Percentiles rank a stretch among this genome's conserved stretches.
These are phyloP conservation scores for Lachnellula hyalina DNA, from an alignment of 2,329 filamentous ascomycete genomes.

Conservation along the genomic window DNA sequence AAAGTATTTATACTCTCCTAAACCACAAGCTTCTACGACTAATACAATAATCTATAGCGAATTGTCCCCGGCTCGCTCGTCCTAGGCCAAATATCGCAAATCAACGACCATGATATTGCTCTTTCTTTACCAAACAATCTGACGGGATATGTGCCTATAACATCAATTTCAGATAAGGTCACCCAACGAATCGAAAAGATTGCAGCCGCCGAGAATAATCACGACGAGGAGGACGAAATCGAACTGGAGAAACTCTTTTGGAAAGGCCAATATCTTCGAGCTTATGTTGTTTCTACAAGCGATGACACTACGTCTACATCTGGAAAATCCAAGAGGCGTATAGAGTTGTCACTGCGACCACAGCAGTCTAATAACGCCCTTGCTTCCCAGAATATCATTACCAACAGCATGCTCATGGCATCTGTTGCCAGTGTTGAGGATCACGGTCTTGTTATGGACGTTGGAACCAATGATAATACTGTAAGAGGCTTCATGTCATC, in stretches of 20 bases:
- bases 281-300: slow-evolving; percentile 72
- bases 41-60: slow-evolving; percentile 46
- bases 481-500: slow-evolving; percentile 80
- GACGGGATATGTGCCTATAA: slow-evolving; percentile 81
- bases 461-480: slow-evolving; percentile 65
- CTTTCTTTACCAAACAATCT: slow-evolving; percentile 90
- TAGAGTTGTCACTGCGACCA: slow-evolving; percentile 83
- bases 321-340: slow-evolving; percentile 62
- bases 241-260: slow-evolving; percentile 71
- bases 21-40: background rate
- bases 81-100: slow-evolving; percentile 77
- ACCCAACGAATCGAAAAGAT: slow-evolving; percentile 69
- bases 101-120: slow-evolving; percentile 73
- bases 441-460: slow-evolving; percentile 88
- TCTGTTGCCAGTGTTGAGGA: slow-evolving; percentile 91
- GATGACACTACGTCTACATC: slow-evolving; percentile 50
- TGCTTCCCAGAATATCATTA: slow-evolving; percentile 64
- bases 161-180: slow-evolving; percentile 79
- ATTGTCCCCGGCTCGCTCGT: slow-evolving; percentile 81
- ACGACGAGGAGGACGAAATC: slow-evolving; percentile 53
- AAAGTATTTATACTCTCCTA: slow-evolving; percentile 54
- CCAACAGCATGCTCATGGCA: slow-evolving; percentile 77
- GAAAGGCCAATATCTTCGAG: slow-evolving; percentile 82
- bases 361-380: slow-evolving; percentile 72
- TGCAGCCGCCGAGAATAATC: slow-evolving; percentile 53